phyloP scores from a whole-genome alignment of 495 filamentous ascomycete genomes.

The Annulohypoxylon stygium region DNA sequence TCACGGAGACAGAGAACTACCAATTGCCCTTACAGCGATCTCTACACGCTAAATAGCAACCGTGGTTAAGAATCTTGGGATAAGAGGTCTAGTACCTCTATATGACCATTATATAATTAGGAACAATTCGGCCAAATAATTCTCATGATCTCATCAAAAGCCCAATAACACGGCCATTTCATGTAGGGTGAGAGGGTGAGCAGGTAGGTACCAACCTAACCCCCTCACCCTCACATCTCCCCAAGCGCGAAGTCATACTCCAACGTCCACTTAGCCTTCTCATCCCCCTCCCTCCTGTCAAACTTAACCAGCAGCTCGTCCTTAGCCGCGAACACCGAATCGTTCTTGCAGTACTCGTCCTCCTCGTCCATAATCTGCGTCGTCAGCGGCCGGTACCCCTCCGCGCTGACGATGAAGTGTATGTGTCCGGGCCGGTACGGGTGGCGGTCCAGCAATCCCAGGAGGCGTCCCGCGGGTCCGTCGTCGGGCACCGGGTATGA shows the following conservation, averaged over 20 bases:
- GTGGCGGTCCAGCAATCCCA: slow-evolving; percentile 73
- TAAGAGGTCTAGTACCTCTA: too few species aligned
- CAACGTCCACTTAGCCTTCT: slow-evolving; percentile 71
- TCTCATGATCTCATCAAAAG: neutral
- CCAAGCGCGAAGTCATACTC: slow-evolving; percentile 66
- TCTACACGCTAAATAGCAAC: too few species aligned
- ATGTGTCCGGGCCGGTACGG: slow-evolving; percentile 82
- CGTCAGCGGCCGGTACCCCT: slow-evolving; percentile 65
- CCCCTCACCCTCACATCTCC: slow-evolving; percentile 35
- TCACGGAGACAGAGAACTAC: too few species aligned
- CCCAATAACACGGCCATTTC: neutral
- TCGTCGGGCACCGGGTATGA: slow-evolving; percentile 79
- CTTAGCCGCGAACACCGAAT: slow-evolving; percentile 84
- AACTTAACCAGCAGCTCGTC: slow-evolving; percentile 79
- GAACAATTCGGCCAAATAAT: too few species aligned
- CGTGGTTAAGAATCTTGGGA: too few species aligned
- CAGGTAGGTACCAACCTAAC: neutral
- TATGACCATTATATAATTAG: too few species aligned
- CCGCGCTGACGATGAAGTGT: slow-evolving; percentile 72
- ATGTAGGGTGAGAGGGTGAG: neutral
- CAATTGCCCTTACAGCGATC: too few species aligned
- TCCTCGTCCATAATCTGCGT: slow-evolving; percentile 81
- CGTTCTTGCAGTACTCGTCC: slow-evolving; percentile 72
- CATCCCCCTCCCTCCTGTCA: slow-evolving; percentile 67
- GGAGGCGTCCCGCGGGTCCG: slow-evolving; percentile 67